Conservation (phyloP, 352 stramenopile genomes). For the Phytophthora pini region DNA sequence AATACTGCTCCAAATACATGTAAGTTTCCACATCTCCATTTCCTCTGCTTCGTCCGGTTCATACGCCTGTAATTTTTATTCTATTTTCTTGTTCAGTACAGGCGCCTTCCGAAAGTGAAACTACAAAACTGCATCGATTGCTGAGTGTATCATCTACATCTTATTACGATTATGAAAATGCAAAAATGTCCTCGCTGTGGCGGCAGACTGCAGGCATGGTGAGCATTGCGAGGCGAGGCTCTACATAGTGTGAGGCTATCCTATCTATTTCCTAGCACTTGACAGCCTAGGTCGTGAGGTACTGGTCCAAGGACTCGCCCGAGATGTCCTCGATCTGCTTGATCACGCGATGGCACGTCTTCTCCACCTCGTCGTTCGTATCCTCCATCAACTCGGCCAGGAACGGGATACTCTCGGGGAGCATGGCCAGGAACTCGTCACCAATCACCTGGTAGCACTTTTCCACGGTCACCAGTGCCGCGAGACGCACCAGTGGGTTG, state of each 20-base stretch:
- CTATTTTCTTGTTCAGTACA: too few relatives aligned
- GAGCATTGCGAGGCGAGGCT: conserved; percentile 16
- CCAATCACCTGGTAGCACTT: conserved; percentile 89
- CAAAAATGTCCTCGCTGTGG: conserved; percentile 27
- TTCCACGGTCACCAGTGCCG: conserved; percentile 80
- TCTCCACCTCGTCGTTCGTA: conserved; percentile 83
- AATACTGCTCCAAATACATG: too few relatives aligned
- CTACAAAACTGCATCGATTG: too few relatives aligned
- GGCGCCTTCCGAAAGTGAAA: too few relatives aligned
- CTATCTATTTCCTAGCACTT: conserved; percentile 35
- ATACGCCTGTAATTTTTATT: too few relatives aligned
- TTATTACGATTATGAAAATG: conserved; percentile 41
- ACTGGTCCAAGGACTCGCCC: conserved; percentile 89
- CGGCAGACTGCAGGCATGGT: conserved; percentile 3
- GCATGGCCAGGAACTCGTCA: conserved; percentile 90
- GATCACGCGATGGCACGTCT: conserved; percentile 87
- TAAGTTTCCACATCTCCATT: too few relatives aligned
- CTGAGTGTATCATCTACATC: conserved; percentile 33
- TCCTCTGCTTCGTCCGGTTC: too few relatives aligned
- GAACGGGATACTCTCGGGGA: conserved; percentile 91
- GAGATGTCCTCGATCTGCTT: conserved; percentile 92
- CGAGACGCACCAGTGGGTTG: conserved; percentile 65
- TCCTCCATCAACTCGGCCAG: conserved; percentile 90
- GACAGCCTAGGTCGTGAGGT: conserved; percentile 65
- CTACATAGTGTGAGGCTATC: conserved; percentile 36